phyloP scores from a whole-genome alignment of 352 stramenopile genomes.

The Globisporangium cylindrosporum region DNA sequence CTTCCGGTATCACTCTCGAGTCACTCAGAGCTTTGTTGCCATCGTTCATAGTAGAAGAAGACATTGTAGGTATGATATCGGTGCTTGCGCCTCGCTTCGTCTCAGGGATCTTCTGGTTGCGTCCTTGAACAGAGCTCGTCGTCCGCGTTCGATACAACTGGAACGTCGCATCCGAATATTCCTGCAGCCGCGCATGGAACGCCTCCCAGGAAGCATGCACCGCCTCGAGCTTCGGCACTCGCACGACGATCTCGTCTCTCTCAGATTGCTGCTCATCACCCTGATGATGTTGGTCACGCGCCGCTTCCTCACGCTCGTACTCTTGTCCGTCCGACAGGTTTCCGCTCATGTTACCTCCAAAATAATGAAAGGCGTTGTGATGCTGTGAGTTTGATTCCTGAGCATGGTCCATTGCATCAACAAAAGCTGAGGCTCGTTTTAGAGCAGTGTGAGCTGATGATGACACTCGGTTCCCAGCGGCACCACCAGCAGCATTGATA shows the following conservation, averaged over 20 bases:
- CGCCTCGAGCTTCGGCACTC: slow-evolving; percentile 48
- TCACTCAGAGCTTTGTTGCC: neutral
- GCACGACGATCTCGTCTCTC: slow-evolving; percentile 47
- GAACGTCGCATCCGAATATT: slow-evolving; percentile 65
- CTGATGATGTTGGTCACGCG: neutral
- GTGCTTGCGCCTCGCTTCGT: slow-evolving; percentile 24
- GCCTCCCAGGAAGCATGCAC: slow-evolving; percentile 67
- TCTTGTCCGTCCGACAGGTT: neutral
- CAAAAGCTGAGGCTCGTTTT: neutral
- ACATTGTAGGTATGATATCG: neutral
- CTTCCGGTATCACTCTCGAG: slow-evolving; percentile 49
- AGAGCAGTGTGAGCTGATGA: neutral
- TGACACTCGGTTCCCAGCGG: neutral
- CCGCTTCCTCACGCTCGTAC: neutral
- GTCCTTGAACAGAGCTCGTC: slow-evolving; percentile 61
- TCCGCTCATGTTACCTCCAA: neutral
- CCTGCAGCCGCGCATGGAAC: slow-evolving; percentile 55
- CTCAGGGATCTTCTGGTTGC: slow-evolving; percentile 69
- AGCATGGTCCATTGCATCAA: neutral
- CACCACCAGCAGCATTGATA: neutral
- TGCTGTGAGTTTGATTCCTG: neutral
- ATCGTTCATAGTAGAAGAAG: neutral
- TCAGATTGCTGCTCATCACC: neutral
- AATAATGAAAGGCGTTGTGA: neutral
- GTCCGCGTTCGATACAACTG: slow-evolving; percentile 76